These are phyloP conservation scores for Ophiosphaerella herpotricha DNA, from an alignment of 2,329 filamentous ascomycete genomes.

Conservation along the genomic window DNA sequence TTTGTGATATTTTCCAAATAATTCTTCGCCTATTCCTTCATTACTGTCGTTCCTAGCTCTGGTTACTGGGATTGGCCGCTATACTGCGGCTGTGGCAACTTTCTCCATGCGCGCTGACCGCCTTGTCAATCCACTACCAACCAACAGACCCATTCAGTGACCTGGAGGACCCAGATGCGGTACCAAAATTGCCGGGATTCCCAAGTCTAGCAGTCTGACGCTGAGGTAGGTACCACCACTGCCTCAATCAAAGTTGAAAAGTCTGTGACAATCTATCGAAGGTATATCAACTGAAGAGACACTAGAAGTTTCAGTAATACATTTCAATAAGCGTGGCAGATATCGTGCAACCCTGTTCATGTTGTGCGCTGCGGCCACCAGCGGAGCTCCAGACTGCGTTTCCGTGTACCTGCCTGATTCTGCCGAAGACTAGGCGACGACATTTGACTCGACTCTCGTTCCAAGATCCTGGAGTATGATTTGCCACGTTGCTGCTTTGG, in stretches of 20 bases:
- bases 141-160: conserved; percentile 15
- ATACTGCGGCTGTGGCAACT: conserved; percentile 21
- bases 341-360: conserved; percentile 18
- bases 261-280: too few relatives aligned
- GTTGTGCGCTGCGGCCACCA: conserved; percentile 30
- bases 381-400: conserved; percentile 29
- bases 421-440: conserved; percentile 20
- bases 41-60: too few relatives aligned
- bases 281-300: too few relatives aligned
- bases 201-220: background rate
- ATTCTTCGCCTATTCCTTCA: too few relatives aligned
- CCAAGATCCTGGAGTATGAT: conserved; percentile 1
- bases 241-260: background rate
- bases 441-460: conserved; percentile 7
- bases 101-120: conserved; percentile 29
- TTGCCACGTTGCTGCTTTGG: conserved; percentile 1
- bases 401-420: conserved; percentile 27
- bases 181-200: conserved; percentile 16
- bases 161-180: conserved; percentile 17
- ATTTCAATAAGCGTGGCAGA: conserved; percentile 8
- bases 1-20: too few relatives aligned
- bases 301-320: background rate
- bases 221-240: background rate
- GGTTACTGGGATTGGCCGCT: too few relatives aligned
- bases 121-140: conserved; percentile 20